Evolutionary conservation across 169 alveolate species (phyloP), one percentile per base, ranked within the genome.

Genomic region (Plasmodium berghei): DNA sequence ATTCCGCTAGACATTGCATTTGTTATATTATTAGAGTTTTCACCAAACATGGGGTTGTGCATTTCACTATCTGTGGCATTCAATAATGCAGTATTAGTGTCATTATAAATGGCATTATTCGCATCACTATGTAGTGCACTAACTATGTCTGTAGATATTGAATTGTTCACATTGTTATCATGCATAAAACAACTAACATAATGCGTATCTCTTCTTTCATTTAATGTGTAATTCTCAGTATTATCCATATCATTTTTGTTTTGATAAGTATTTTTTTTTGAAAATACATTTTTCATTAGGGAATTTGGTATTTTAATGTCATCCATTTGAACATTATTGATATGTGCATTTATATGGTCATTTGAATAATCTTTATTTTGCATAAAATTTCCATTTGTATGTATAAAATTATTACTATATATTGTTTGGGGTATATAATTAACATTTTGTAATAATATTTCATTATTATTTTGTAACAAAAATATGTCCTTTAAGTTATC

Each of bases 211-310:
- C 9, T 58, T 34, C 61, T 34, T 34, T 34, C 42, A 45, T 77
- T 77, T 10, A 26, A 24, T 64, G 46, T 64, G 28, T 18, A 49
- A 40, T 64, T 77, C 45, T 66, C 89, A 49, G 6, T 28, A n/a
- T 22, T 22, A 42, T 0, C 28, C 12, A 48, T 49, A 20, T 77
- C 75, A 24, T 56, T 63, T 42, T 70, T 24, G 26, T 64, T 64
- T 63, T 64, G 64, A 45, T 77, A 66, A 12, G 28, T 58, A 22
- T 73, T 40, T 9, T 59, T 73, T 58, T 59, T 49, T 16, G 26
- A 20, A 16, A 63, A 58, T 58, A 20, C 18, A 5, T 28, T 9
- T 42, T 28, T 73, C 72, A 59, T 63, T 48, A 34, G 9, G 12
- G 49, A 26, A 40, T 10, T 40, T 20, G 22, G 48, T 10, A 40